Percentiles rank a stretch among this genome's conserved stretches.
Conservation (phyloP, 805 yeast species). For the Metschnikowia dekortorum region DNA sequence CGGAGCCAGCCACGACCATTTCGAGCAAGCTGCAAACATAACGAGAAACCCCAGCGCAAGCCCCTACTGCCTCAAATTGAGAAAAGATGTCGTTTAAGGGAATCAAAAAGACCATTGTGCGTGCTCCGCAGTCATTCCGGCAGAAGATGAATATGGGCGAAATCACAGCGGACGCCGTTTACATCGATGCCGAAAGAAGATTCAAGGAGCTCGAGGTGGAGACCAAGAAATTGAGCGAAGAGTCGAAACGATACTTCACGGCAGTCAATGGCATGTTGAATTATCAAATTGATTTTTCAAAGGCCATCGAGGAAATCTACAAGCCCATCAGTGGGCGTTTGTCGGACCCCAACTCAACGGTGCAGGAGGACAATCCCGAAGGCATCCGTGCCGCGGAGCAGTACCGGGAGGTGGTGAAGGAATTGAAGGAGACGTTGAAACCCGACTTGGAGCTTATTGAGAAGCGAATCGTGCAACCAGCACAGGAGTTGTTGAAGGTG, state of each 20-base stretch:
- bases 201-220: conserved; percentile 88
- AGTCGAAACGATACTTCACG: conserved; percentile 81
- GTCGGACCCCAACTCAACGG: conserved; percentile 81
- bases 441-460: conserved; percentile 94
- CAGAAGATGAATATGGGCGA: conserved; percentile 86
- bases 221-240: conserved; percentile 84
- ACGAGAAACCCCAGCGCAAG: not conserved
- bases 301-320: conserved; percentile 91
- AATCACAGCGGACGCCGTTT: conserved; percentile 68
- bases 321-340: conserved; percentile 92
- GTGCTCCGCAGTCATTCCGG: conserved; percentile 90
- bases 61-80: not conserved
- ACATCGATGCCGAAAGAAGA: conserved; percentile 92
- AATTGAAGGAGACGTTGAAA: conserved; percentile 75
- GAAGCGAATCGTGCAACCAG: conserved; percentile 82
- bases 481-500: conserved; percentile 81
- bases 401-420: conserved; percentile 82
- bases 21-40: not conserved
- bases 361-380: conserved; percentile 93
- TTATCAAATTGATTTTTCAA: conserved; percentile 92
- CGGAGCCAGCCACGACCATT: not conserved
- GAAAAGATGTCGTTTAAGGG: conserved; percentile 80
- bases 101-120: conserved; percentile 66
- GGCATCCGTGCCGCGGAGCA: conserved; percentile 94
- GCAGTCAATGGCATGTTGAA: conserved; percentile 93